These are phyloP conservation scores for Lichina pygmaea DNA, from an alignment of 495 filamentous ascomycete species.

Conservation along the genomic window DNA sequence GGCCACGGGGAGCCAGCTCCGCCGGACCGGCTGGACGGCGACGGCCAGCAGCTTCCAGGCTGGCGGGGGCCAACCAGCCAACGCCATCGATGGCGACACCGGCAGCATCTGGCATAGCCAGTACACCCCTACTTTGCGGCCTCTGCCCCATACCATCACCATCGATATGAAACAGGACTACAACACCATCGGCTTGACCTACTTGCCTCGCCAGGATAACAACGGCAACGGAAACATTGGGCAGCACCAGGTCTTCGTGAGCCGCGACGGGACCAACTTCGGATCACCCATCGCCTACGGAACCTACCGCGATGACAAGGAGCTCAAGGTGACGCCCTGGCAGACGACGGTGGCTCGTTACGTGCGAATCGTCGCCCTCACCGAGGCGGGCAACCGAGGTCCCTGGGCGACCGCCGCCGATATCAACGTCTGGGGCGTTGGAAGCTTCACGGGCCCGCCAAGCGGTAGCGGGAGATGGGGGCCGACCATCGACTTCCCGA, in stretches of 20 bases:
- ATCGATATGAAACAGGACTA: not conserved
- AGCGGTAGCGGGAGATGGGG: conserved; percentile 16
- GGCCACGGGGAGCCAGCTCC: not conserved
- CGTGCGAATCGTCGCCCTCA: conserved; percentile 13
- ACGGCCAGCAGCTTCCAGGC: not conserved
- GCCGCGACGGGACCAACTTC: conserved; percentile 13
- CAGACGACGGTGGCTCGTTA: conserved; percentile 15
- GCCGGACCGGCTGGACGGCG: not conserved
- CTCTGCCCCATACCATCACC: not conserved
- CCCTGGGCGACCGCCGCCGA: conserved; percentile 4
- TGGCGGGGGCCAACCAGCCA: not conserved
- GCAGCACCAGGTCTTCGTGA: conserved; percentile 15
- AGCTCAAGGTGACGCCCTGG: conserved; percentile 16
- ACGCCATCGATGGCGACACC: not conserved
- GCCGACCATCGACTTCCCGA: conserved; percentile 22
- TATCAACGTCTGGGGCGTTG: not conserved
- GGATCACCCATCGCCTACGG: conserved; percentile 16
- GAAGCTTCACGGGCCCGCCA: not conserved
- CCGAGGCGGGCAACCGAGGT: conserved; percentile 12
- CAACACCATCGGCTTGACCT: not conserved
- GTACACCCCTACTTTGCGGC: not conserved
- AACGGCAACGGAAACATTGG: conserved; percentile 13
- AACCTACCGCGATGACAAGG: conserved; percentile 16
- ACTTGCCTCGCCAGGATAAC: conserved; percentile 11
- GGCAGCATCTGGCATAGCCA: not conserved